Conservation (phyloP, 75 land plant genomes). For the Pseudotsuga menziesii region DNA sequence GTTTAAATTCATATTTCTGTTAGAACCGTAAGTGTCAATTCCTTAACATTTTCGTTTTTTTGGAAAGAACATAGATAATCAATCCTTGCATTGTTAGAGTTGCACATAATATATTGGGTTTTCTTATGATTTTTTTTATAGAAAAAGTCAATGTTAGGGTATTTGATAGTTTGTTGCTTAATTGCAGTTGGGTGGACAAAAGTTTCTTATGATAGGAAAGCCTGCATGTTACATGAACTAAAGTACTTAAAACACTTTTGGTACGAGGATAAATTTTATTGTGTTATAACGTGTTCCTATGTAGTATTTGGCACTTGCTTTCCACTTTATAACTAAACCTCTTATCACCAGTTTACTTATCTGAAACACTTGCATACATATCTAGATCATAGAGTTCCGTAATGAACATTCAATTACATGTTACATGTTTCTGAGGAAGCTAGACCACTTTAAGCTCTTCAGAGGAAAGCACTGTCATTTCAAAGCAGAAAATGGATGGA, state of each 20-base stretch:
- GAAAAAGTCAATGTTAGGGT: too few relatives aligned
- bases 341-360: not conserved
- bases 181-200: too few relatives aligned
- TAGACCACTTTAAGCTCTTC: not conserved
- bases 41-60: too few relatives aligned
- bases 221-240: too few relatives aligned
- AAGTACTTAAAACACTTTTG: not conserved
- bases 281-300: not conserved
- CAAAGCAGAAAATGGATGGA: not conserved
- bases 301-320: not conserved
- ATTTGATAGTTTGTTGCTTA: too few relatives aligned
- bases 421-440: constrained; percentile 6
- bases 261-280: not conserved
- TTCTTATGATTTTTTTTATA: too few relatives aligned
- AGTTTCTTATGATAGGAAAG: not conserved
- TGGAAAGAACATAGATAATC: too few relatives aligned
- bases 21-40: constrained; percentile 63
- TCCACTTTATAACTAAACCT: too few relatives aligned
- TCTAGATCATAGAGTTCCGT: not conserved
- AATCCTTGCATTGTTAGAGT: too few relatives aligned
- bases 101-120: too few relatives aligned
- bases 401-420: constrained; percentile 5
- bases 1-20: constrained; percentile 57
- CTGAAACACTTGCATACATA: not conserved
- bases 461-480: not conserved